Evolutionary conservation across 164 flowering plant species (phyloP), one percentile per base, ranked within the genome.

Genomic region (Brasenia schreberi): DNA sequence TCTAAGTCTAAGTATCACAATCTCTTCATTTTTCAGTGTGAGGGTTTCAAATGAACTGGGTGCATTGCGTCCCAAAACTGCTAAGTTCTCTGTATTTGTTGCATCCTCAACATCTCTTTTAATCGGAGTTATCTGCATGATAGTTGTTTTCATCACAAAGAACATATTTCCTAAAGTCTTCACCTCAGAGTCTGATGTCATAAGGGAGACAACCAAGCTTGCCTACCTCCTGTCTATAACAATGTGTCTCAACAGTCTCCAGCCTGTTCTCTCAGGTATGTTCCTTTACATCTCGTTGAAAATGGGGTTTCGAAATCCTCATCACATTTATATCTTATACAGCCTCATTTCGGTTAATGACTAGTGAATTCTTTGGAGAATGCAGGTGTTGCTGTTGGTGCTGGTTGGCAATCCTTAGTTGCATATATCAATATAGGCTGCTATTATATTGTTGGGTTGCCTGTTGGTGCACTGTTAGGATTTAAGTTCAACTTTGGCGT

Each of bases 11-110:
- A 6, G 53, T 7, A 7, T 49, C 53, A 7, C 9, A 49, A 7
- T 7, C 53, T 7, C 53, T 33, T 33, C 59, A 4, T 59, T 39
- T 70, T 72, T 73, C 79, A 86, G 91, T 72, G 91, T 88, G 73
- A 80, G 89, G 75, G 79, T 88, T n/a, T 86, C 91, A 17, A 86
- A 84, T 71, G 89, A 88, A 74, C 78, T 86, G 0, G 95, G 89
- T 6, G 88, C 95, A 60, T 77, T 67, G 16, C 85, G 84, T 52
- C 90, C 95, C 60, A 80, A 86, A 63, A 74, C 87, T 0, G 89
- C 91, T 0, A 88, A 79, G 62, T 81, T 88, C 19, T 76, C 95
- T 5, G 74, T 88, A 4, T 68, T 78, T 27, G 91, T 86, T 39
- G 85, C 81, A 3, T 81, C 77, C 11, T 5, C 76, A 6, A 64